phyloP scores from a whole-genome alignment of 495 filamentous ascomycete genomes.

The Zalerion maritima region DNA sequence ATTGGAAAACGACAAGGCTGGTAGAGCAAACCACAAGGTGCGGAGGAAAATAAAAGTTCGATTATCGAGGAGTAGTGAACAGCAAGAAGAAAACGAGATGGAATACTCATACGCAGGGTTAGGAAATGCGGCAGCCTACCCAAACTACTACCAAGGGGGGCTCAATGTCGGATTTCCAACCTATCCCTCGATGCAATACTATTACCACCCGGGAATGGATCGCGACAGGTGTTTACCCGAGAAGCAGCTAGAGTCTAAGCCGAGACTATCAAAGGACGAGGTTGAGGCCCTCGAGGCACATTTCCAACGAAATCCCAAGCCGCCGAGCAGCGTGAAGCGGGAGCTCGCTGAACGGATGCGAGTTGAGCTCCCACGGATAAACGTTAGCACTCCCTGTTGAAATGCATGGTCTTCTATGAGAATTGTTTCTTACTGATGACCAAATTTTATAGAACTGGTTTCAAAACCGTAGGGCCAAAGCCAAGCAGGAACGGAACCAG shows the following conservation, averaged over 20 bases:
- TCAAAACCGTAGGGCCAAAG: conserved; percentile 74
- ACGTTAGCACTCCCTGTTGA: conserved; percentile 37
- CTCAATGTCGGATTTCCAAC: too few species aligned
- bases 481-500: conserved; percentile 61
- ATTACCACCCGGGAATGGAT: too few species aligned
- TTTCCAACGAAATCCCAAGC: conserved; percentile 63
- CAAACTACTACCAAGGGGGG: too few species aligned
- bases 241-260: conserved; percentile 41
- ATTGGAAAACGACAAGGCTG: too few species aligned
- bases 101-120: too few species aligned
- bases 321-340: conserved; percentile 60
- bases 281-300: conserved; percentile 61
- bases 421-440: conserved; percentile 14
- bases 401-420: conserved; percentile 2
- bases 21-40: too few species aligned
- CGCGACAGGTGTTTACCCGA: too few species aligned
- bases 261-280: conserved; percentile 69
- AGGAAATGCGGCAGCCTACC: too few species aligned
- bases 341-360: conserved; percentile 58
- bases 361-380: conserved; percentile 60
- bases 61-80: too few species aligned
- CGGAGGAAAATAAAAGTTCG: too few species aligned
- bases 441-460: conserved; percentile 61
- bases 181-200: too few species aligned
- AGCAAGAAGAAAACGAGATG: too few species aligned